Percentiles rank a stretch among this genome's conserved stretches.
phyloP scores from a whole-genome alignment of 805 yeast species.

The Saccharomycopsis synnaedendra region DNA sequence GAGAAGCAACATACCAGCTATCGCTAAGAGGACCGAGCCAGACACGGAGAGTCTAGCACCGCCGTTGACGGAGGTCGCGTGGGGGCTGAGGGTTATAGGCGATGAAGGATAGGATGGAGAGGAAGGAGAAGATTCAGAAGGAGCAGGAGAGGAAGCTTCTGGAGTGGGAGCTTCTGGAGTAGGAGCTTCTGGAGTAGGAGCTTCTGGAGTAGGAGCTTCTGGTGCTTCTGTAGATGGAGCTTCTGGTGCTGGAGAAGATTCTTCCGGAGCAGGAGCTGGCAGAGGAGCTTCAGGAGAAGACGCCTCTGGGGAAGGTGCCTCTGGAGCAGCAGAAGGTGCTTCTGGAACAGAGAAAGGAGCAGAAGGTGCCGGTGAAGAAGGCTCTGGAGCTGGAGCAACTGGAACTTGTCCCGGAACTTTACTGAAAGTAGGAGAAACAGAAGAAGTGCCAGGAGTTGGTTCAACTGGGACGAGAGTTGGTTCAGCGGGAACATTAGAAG shows the following conservation, averaged over 20 bases:
- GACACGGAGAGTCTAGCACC: not conserved
- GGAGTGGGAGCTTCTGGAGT: not conserved
- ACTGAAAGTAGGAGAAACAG: not conserved
- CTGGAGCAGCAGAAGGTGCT: conserved; percentile 3
- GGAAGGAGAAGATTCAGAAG: not conserved
- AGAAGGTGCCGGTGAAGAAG: conserved; percentile 1
- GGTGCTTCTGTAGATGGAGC: no score
- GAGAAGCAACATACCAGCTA: no score
- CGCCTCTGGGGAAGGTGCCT: no score
- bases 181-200: no score
- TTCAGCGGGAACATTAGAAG: not conserved
- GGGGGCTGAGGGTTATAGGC: not conserved
- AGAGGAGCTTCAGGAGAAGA: no score
- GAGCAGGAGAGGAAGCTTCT: conserved; percentile 1
- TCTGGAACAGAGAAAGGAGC: not conserved
- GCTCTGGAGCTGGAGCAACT: not conserved
- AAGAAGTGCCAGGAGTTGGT: not conserved
- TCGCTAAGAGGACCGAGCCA: no score
- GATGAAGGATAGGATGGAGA: not conserved
- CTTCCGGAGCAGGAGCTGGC: no score
- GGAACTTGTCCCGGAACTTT: not conserved
- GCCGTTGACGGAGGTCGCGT: conserved; percentile 1
- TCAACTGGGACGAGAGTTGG: conserved; percentile 4
- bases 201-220: no score
- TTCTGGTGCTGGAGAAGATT: no score